These are phyloP conservation scores for Trifolium dubium DNA, from an alignment of 306 rosid genomes.

Conservation along the genomic window DNA sequence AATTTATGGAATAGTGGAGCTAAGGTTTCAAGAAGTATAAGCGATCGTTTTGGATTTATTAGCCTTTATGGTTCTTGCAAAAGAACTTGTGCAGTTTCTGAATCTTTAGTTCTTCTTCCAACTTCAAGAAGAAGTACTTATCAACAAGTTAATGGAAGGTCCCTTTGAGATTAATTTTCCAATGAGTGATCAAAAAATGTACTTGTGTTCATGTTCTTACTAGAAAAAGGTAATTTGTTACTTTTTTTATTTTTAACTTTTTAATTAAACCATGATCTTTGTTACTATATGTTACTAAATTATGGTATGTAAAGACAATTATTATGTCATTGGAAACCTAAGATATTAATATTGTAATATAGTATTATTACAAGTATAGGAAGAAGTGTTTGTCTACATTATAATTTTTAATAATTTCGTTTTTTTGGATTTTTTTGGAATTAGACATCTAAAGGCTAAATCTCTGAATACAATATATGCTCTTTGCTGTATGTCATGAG, in stretches of 20 bases:
- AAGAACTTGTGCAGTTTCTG: slow-evolving; percentile 74
- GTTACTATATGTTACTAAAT: slow-evolving; percentile 19
- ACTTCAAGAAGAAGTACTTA: slow-evolving; percentile 58
- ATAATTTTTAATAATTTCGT: slow-evolving; percentile 12
- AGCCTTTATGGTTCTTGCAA: slow-evolving; percentile 70
- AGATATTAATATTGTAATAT: slow-evolving; percentile 35
- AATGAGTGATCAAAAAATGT: slow-evolving; percentile 6
- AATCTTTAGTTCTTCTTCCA: slow-evolving; percentile 70
- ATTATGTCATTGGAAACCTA: slow-evolving; percentile 41
- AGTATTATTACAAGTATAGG: slow-evolving; percentile 49
- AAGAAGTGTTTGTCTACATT: slow-evolving; percentile 38
- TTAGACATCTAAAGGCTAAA: not conserved
- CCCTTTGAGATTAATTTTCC: slow-evolving; percentile 29
- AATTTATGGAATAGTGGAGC: slow-evolving; percentile 54
- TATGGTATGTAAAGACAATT: slow-evolving; percentile 48
- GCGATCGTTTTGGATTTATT: slow-evolving; percentile 74
- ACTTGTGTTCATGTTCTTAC: slow-evolving; percentile 35
- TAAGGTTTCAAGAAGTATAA: slow-evolving; percentile 72
- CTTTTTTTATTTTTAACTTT: not conserved
- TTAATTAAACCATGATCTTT: slow-evolving; percentile 11
- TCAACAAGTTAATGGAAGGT: slow-evolving; percentile 48
- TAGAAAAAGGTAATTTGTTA: slow-evolving; percentile 37
- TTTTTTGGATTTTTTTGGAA: slow-evolving; percentile 17
- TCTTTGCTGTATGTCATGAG: slow-evolving; percentile 59
- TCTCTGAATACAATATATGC: slow-evolving; percentile 31